Base-by-base conservation (phyloP, 2,329 filamentous ascomycete genomes). In the Chaetoscypha palmicola region DNA sequence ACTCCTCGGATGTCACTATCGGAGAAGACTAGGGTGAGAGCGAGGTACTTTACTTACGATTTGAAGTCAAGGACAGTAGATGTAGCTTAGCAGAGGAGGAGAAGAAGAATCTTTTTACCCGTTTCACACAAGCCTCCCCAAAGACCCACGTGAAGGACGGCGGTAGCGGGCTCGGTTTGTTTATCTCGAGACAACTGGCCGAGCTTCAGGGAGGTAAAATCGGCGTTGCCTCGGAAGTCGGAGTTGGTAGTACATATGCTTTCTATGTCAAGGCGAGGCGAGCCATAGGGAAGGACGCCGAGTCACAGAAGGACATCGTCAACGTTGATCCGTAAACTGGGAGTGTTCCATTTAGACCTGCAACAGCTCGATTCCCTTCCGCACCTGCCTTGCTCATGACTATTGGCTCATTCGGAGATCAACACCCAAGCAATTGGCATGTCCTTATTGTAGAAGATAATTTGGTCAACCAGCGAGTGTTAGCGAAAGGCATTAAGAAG, bases 381-480 rank as follows among this genome's bases (percentile, higher is more conserved):
- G 41, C 32, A 10, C 28, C 37, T n/a, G 34, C 24, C 10, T 39
- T 40, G 24, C 10, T 40, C 1, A n/a, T 14, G 14, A 22, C 20
- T 22, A 38, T 42, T 4, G 20, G 31, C 3, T 12, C 38, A 10
- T 28, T 38, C 11, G 14, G 22, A 7, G 33, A 32, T 8, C 22
- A 33, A 1, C 26, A 38, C 11, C 46, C 42, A 57, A 83, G 79
- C 62, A 82, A 81, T 19, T 80, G 86, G 66, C 78, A 77, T 52
- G 83, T 91, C 32, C 68, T 92, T 16, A 70, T 91, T 28, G 86
- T 92, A 2, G 86, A 92, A 63, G 86, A 92, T 61, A 91, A 92
- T 55, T 73, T 76, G 3, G 83, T 90, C 55, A 91, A 91, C 62
- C 86, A 90, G 56, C 88, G 87, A 63, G 86, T 89, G 14, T 65